Conservation (phyloP, 345 rosid genomes). For the Reutealis trisperma region DNA sequence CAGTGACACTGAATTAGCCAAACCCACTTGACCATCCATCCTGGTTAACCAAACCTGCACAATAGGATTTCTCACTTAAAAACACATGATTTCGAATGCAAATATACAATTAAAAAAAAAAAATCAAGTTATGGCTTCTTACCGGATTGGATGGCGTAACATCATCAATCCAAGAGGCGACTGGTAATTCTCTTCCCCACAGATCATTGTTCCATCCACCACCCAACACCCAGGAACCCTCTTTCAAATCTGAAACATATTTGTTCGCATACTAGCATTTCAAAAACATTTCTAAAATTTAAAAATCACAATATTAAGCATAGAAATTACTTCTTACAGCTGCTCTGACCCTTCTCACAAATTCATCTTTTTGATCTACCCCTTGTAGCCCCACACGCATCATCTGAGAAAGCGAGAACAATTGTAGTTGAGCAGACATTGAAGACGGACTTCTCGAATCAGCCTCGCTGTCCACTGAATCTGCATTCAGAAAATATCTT, state of each 20-base stretch:
- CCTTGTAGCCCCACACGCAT: constrained; percentile 60
- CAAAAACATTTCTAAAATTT: background rate
- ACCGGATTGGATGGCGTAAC: constrained; percentile 77
- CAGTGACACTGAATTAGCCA: constrained; percentile 86
- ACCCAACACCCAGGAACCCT: constrained; percentile 83
- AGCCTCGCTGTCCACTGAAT: too few relatives aligned
- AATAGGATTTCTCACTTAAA: constrained; percentile 7
- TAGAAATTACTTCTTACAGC: constrained; percentile 61
- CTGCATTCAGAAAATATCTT: too few relatives aligned
- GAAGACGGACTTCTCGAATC: constrained; percentile 19
- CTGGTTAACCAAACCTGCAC: constrained; percentile 78
- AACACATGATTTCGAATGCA: background rate
- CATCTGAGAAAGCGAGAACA: constrained; percentile 58
- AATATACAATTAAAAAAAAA: constrained; percentile 5
- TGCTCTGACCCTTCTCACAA: constrained; percentile 69
- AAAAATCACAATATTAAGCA: constrained; percentile 1
- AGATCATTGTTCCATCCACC: constrained; percentile 97
- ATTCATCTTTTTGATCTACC: constrained; percentile 60
- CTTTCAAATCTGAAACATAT: constrained; percentile 45
- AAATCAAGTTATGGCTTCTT: constrained; percentile 23
- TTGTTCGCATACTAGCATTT: background rate
- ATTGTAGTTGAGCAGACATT: constrained; percentile 47
- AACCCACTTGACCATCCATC: constrained; percentile 93
- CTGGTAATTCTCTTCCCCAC: constrained; percentile 92
- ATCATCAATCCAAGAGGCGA: constrained; percentile 82